phyloP scores from a whole-genome alignment of 805 yeast genomes.

The Candida montana region DNA sequence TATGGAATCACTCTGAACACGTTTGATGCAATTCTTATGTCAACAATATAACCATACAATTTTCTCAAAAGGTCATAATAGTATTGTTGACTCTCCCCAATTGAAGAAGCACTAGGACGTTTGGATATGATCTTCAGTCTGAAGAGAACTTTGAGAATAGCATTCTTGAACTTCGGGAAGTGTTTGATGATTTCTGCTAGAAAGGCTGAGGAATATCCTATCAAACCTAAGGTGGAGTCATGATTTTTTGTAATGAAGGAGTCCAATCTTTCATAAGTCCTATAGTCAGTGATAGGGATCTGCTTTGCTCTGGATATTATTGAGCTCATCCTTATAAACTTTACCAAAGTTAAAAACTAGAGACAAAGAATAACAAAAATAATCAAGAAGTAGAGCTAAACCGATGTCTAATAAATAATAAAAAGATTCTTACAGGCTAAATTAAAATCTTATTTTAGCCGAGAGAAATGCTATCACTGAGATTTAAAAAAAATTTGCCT shows the following conservation, averaged over 20 bases:
- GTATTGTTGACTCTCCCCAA: slow-evolving; percentile 5
- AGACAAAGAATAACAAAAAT: neutral
- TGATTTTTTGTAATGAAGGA: slow-evolving; percentile 7
- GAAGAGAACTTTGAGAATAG: slow-evolving; percentile 4
- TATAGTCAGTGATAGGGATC: slow-evolving; percentile 3
- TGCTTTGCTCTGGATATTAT: neutral
- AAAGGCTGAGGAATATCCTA: slow-evolving; percentile 9
- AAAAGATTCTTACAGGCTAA: neutral
- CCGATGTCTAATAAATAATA: no score
- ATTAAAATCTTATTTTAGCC: neutral
- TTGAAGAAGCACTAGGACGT: neutral
- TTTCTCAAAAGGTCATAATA: slow-evolving; percentile 5
- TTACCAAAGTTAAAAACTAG: neutral
- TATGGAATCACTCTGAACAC: slow-evolving; percentile 14
- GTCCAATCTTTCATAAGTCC: slow-evolving; percentile 6
- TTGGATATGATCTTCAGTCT: slow-evolving; percentile 5
- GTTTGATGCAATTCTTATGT: slow-evolving; percentile 13
- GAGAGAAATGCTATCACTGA: neutral
- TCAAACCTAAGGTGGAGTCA: slow-evolving; percentile 9
- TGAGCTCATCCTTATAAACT: neutral
- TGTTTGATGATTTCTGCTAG: slow-evolving; percentile 11
- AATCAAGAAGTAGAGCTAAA: no score
- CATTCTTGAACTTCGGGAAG: slow-evolving; percentile 10
- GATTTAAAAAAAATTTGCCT: slow-evolving; percentile 42
- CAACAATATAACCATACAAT: slow-evolving; percentile 14